These are phyloP conservation scores for Chondrus crispus DNA, from an alignment of 23 red algal species.

Conservation along the genomic window DNA sequence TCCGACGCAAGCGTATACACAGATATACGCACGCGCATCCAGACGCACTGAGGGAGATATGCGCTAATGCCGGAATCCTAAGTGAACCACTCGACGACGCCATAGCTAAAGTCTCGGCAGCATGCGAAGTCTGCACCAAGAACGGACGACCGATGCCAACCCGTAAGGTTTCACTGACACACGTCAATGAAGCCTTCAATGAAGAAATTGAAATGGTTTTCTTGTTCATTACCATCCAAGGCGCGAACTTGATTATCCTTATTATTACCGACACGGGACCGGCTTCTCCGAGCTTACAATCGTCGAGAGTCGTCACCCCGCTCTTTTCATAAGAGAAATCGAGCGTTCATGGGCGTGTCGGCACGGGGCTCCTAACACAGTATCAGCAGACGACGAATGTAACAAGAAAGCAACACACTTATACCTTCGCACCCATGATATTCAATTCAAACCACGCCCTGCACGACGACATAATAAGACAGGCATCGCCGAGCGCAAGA, in stretches of 20 bases:
- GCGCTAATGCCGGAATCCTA: background rate
- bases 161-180: constrained; percentile 19
- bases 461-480: too few relatives aligned
- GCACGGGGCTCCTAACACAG: too few relatives aligned
- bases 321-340: too few relatives aligned
- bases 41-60: background rate
- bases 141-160: background rate
- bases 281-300: background rate
- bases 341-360: too few relatives aligned
- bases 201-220: background rate
- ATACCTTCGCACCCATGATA: too few relatives aligned
- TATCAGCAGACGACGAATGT: too few relatives aligned
- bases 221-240: background rate
- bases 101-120: background rate
- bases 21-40: constrained; percentile 7
- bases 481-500: too few relatives aligned
- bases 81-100: background rate
- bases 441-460: too few relatives aligned
- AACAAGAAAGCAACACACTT: too few relatives aligned
- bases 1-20: constrained; percentile 23
- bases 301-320: too few relatives aligned
- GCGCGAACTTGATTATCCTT: background rate
- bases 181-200: constrained; percentile 37
- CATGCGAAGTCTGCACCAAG: constrained; percentile 1
- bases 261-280: background rate